Base-by-base conservation (phyloP, 345 rosid species). In the Fremontodendron californicum region DNA sequence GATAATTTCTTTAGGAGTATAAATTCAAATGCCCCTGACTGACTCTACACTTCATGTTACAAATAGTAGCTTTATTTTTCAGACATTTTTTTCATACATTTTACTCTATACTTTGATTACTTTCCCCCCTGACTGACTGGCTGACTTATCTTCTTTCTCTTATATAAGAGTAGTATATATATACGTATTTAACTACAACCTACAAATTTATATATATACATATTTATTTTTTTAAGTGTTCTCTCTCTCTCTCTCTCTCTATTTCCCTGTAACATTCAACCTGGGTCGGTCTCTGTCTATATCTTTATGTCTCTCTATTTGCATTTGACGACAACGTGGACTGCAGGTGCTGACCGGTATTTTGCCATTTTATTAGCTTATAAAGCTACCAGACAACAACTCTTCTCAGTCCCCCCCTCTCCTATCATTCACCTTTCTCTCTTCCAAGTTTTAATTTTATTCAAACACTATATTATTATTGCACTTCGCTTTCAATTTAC, bases 351-450 rank as follows among this genome's bases (percentile, higher is more conserved):
- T n/a, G n/a, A n/a, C n/a, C n/a, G n/a, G n/a, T 80, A 83, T 83
- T 87, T 85, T 81, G 81, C 85, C 90, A 71, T 85, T 78, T 87
- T 83, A 71, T 82, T 81, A 78, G 85, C 86, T 77, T 84, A 82
- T 81, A 84, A 85, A 84, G 87, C 87, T 84, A 86, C 78, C 80
- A 33, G 84, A 82, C 89, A 84, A 79, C 55, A 75, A 57, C 61
- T 40, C 69, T 75, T 31, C 72, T 68, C 74, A 42, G 31, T 35
- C 63, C 43, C 51, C 3, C 46, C 9, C 48, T 43, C 60, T 74
- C 68, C n/a, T n/a, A n/a, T n/a, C n/a, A n/a, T n/a, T n/a, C n/a
- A 54, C 9, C 48, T 43, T 52, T 19, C 74, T 43, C 75, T 64
- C 76, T 73, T 61, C 6, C 49, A 76, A 66, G 35, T 39, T 43